phyloP scores from a whole-genome alignment of 2,329 filamentous ascomycete species.

The Aspergillus sclerotialis region DNA sequence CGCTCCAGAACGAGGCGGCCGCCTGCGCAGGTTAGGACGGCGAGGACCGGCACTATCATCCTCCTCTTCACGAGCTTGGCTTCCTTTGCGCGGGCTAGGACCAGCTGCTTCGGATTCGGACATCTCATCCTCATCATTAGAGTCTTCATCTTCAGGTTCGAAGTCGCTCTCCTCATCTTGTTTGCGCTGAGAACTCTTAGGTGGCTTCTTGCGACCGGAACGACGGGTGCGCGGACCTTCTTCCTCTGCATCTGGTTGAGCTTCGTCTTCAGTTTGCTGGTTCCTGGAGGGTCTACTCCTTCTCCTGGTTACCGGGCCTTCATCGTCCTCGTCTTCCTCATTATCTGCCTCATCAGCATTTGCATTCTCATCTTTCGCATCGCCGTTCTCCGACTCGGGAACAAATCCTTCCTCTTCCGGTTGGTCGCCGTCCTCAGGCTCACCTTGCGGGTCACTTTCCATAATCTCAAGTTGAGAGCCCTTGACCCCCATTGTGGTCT shows the following conservation, averaged over 20 bases:
- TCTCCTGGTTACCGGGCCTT: slow-evolving; percentile 44
- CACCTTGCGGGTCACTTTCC: slow-evolving; percentile 33
- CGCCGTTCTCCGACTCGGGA: slow-evolving; percentile 36
- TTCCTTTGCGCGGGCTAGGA: slow-evolving; percentile 35
- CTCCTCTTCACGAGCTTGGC: slow-evolving; percentile 38
- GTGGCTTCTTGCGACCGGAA: slow-evolving; percentile 34
- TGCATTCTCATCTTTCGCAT: slow-evolving; percentile 23
- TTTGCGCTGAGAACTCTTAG: slow-evolving; percentile 39
- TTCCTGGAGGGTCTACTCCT: slow-evolving; percentile 25
- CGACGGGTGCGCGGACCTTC: slow-evolving; percentile 27
- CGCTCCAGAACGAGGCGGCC: slow-evolving; percentile 40
- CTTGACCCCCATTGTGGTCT: slow-evolving; percentile 29
- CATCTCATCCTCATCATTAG: slow-evolving; percentile 38
- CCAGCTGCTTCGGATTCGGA: slow-evolving; percentile 46
- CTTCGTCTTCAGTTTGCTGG: slow-evolving; percentile 16
- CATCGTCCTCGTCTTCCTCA: slow-evolving; percentile 52
- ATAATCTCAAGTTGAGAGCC: slow-evolving; percentile 36
- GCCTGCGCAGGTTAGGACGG: slow-evolving; percentile 46
- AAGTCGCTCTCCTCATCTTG: slow-evolving; percentile 57
- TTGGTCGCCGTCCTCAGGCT: slow-evolving; percentile 25
- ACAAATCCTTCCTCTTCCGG: slow-evolving; percentile 23
- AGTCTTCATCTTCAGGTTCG: slow-evolving; percentile 52
- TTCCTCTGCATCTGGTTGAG: slow-evolving; percentile 17
- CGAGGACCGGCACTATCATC: slow-evolving; percentile 43
- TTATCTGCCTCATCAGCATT: slow-evolving; percentile 31